Percentiles rank a stretch among this genome's conserved stretches.
These are phyloP conservation scores for Arabis alpina DNA, from an alignment of 345 rosid genomes.

Conservation along the genomic window DNA sequence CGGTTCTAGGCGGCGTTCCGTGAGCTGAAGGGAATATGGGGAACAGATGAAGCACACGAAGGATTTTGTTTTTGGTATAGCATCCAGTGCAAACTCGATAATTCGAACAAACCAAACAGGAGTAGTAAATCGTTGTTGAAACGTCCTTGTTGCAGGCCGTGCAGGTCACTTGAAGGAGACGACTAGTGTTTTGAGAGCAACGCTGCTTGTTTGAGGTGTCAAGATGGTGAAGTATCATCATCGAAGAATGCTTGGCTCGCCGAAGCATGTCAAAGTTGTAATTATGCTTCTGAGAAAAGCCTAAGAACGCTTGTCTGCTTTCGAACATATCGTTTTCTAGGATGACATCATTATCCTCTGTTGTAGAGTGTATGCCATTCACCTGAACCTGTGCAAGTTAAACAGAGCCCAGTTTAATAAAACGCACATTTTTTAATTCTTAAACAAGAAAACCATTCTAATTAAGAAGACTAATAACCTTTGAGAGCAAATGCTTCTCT, in stretches of 20 bases:
- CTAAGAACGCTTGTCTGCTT: slow-evolving; percentile 58
- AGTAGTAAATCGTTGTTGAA: slow-evolving; percentile 35
- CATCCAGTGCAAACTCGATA: slow-evolving; percentile 52
- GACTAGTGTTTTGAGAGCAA: slow-evolving; percentile 5
- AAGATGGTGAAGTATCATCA: slow-evolving; percentile 75
- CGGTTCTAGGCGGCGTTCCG: slow-evolving; percentile 14
- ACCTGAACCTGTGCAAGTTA: slow-evolving; percentile 49
- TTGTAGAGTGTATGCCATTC: slow-evolving; percentile 48
- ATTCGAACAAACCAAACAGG: slow-evolving; percentile 45
- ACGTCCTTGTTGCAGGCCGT: slow-evolving; percentile 49
- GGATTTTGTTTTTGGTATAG: slow-evolving; percentile 27
- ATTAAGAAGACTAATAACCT: slow-evolving; percentile 45
- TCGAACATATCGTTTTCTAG: slow-evolving; percentile 52
- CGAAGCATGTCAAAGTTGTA: slow-evolving; percentile 70
- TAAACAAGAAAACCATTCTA: slow-evolving; percentile 13
- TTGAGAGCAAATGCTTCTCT: slow-evolving; percentile 58
- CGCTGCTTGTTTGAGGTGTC: slow-evolving; percentile 34
- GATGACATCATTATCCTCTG: slow-evolving; percentile 53
- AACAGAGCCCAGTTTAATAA: background rate
- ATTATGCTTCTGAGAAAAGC: slow-evolving; percentile 56
- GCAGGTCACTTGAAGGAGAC: slow-evolving; percentile 38
- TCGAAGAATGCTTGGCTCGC: slow-evolving; percentile 74
- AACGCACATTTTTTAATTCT: background rate
- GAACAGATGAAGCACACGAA: slow-evolving; percentile 36
- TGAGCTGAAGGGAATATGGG: slow-evolving; percentile 3